Conservation (phyloP, 2,329 filamentous ascomycete species). For the Leptographium lundbergii region DNA sequence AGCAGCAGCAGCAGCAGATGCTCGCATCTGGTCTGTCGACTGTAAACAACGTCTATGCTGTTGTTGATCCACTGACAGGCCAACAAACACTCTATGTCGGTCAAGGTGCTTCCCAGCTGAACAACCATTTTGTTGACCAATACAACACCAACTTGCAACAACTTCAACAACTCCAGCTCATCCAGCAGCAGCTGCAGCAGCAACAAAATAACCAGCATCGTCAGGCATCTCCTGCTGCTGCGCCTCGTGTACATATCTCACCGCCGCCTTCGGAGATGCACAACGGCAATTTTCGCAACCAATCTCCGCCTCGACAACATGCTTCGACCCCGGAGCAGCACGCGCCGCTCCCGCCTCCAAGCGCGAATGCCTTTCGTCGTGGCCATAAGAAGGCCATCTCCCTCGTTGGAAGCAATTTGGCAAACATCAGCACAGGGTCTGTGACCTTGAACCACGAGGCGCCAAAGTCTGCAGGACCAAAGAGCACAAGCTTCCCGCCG, state of each 20-base stretch:
- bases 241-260: constrained; percentile 69
- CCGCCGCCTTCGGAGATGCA: constrained; percentile 55
- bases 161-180: constrained; percentile 15
- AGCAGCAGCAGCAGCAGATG: constrained; percentile 43
- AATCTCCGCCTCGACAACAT: constrained; percentile 51
- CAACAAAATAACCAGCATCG: constrained; percentile 25
- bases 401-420: constrained; percentile 26
- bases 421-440: constrained; percentile 39
- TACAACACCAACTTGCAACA: constrained; percentile 23
- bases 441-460: constrained; percentile 23
- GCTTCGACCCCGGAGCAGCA: constrained; percentile 53
- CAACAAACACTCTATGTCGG: constrained; percentile 75
- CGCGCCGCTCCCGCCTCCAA: constrained; percentile 68
- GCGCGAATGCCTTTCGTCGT: constrained; percentile 82
- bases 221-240: constrained; percentile 38
- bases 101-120: constrained; percentile 37
- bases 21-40: constrained; percentile 39
- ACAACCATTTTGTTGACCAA: constrained; percentile 30
- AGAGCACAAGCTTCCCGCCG: constrained; percentile 66
- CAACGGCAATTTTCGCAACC: constrained; percentile 44
- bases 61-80: constrained; percentile 77
- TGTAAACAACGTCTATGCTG: constrained; percentile 66
- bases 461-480: constrained; percentile 54
- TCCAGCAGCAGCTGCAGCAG: constrained; percentile 31
- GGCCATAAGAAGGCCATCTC: constrained; percentile 87